Evolutionary conservation across 345 rosid genomes (phyloP).

Genomic region (Excoecaria agallocha): DNA sequence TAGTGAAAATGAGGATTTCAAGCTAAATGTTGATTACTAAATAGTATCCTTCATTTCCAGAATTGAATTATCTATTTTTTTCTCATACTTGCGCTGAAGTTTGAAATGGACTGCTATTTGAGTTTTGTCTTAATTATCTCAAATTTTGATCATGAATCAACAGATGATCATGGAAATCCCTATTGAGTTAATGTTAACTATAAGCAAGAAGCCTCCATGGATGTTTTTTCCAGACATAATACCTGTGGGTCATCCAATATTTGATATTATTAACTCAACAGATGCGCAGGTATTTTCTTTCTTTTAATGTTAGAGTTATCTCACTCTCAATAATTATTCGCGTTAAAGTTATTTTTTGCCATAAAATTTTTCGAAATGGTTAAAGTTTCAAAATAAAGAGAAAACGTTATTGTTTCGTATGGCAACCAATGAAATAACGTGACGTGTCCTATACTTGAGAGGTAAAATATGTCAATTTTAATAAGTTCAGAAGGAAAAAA

Average conservation of each 20-base stretch:
- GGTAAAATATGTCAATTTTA: too few species aligned
- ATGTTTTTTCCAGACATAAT: slow-evolving; percentile 95
- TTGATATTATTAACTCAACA: slow-evolving; percentile 85
- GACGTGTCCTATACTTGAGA: too few species aligned
- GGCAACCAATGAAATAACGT: too few species aligned
- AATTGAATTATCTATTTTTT: neutral
- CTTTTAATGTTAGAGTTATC: neutral
- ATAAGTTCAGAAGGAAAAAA: too few species aligned
- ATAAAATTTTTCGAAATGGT: too few species aligned
- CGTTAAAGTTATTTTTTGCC: neutral
- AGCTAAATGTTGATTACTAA: neutral
- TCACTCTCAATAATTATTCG: too few species aligned
- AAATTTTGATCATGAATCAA: slow-evolving; percentile 19
- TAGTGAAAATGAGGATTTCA: neutral
- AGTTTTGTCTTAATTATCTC: neutral
- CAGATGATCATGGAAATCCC: slow-evolving; percentile 98
- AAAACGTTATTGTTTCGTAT: too few species aligned
- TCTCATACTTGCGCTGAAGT: neutral
- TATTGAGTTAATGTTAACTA: slow-evolving; percentile 77
- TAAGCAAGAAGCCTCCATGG: slow-evolving; percentile 88
- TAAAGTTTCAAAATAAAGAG: too few species aligned
- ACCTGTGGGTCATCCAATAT: slow-evolving; percentile 91
- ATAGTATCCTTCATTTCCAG: neutral
- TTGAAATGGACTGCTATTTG: neutral
- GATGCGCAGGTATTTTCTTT: slow-evolving; percentile 64